These are phyloP conservation scores for Melastoma malabathricum DNA, from an alignment of 345 rosid genomes.

Conservation along the genomic window DNA sequence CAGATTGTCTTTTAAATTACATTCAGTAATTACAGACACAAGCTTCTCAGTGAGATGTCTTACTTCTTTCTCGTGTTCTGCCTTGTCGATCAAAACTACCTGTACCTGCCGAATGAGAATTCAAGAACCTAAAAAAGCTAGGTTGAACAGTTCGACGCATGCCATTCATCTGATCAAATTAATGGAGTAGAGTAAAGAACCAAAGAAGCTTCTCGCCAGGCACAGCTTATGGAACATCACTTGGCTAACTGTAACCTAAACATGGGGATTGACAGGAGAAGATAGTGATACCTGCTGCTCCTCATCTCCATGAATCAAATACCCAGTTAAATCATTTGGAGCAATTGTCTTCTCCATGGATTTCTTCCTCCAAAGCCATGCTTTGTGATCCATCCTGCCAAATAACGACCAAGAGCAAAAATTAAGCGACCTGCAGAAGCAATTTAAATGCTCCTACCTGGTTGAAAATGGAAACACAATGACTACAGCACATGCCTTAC, in stretches of 20 bases:
- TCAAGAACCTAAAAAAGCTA: background rate
- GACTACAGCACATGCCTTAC: too few relatives aligned
- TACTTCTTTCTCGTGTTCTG: slow-evolving; percentile 44
- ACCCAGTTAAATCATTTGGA: slow-evolving; percentile 21
- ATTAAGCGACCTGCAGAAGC: too few relatives aligned
- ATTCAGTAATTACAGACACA: slow-evolving; percentile 34
- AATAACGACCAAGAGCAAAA: too few relatives aligned
- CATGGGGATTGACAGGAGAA: background rate
- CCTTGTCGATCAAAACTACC: slow-evolving; percentile 31
- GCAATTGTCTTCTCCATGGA: slow-evolving; percentile 39
- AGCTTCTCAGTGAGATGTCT: slow-evolving; percentile 40
- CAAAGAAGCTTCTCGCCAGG: background rate
- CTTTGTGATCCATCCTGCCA: slow-evolving; percentile 50
- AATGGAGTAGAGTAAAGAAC: background rate
- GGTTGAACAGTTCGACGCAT: background rate
- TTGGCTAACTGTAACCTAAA: background rate
- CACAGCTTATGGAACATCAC: background rate
- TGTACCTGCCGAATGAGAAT: slow-evolving; percentile 14
- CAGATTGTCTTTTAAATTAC: slow-evolving; percentile 35
- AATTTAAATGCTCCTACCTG: too few relatives aligned
- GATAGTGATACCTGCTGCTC: slow-evolving; percentile 40
- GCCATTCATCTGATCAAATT: background rate
- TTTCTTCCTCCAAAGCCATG: slow-evolving; percentile 87
- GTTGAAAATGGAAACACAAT: too few relatives aligned
- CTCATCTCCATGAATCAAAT: slow-evolving; percentile 22